Base-by-base conservation (phyloP, 345 rosid species). In the Chamaenerion angustifolium region DNA sequence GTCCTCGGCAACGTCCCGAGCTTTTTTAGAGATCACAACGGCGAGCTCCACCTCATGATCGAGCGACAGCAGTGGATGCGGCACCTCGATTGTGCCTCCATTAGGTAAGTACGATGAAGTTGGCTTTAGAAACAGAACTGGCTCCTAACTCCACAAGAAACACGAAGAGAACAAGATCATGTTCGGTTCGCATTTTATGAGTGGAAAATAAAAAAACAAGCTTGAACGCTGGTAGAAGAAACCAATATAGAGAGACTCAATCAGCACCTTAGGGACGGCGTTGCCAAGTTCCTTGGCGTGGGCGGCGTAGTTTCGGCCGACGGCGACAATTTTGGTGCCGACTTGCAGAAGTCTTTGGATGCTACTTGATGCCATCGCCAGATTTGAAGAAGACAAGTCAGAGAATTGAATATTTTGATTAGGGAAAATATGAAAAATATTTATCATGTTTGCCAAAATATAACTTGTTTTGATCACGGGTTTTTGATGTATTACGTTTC, bases 1-100 rank as follows among this genome's bases (percentile, higher is more conserved):
- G 11, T 71, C 49, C 61, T 82, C 78, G 0, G 89, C 72, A 43
- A 92, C 96, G 71, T 86, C 89, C 19, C 89, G 81, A 41, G 93
- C 98, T 63, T 72, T 87, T 19, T 71, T 51, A 15, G 82, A 78
- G 48, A 92, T 82, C 13, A 87, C 87, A 35, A 92, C 88, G 23
- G 95, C 95, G 41, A 92, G 89, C 74, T 92, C 96, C 56, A 87
- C 98, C 69, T 87, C 98, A 59, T 92, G 85, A 73, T 89, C 69
- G 56, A 89, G 80, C 56, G 95, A 82, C 49, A 70, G 73, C 64
- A 70, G 58, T 0, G 83, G 69, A 21, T 76, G 88, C 13, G 98
- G 98, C 64, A 92, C 69, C 81, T 82, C 82, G 51, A 87, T 87
- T 21, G 96, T 87, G 55, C 98, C 95, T 51, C 96, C 95, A 43